Percentiles rank a stretch among this genome's conserved stretches.
These are phyloP conservation scores for Stenogyne calaminthoides DNA, from an alignment of 305 asterid genomes.

Conservation along the genomic window DNA sequence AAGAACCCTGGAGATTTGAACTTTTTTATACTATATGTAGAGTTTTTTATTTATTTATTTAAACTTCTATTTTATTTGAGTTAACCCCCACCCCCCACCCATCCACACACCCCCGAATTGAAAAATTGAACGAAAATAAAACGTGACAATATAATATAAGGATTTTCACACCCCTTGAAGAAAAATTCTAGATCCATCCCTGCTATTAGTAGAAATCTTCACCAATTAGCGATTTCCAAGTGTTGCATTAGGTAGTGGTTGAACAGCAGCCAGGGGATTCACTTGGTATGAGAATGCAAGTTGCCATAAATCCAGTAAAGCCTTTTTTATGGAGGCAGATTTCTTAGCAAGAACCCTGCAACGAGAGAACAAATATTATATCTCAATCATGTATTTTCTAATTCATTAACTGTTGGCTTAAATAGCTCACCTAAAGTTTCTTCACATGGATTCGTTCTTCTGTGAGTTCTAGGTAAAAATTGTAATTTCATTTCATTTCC, in stretches of 20 bases:
- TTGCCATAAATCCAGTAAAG: conserved; percentile 74
- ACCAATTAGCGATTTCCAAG: conserved; percentile 48
- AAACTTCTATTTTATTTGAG: too few relatives aligned
- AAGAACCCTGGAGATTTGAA: too few relatives aligned
- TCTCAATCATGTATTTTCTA: background rate
- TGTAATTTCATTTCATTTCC: background rate
- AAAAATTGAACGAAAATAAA: too few relatives aligned
- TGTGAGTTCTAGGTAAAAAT: background rate
- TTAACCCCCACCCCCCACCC: too few relatives aligned
- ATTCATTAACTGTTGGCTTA: conserved; percentile 12
- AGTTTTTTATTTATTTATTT: too few relatives aligned
- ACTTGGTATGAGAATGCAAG: conserved; percentile 96
- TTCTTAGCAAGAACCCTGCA: conserved; percentile 55
- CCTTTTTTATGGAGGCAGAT: conserved; percentile 54
- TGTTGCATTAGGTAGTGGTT: conserved; percentile 57
- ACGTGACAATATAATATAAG: too few relatives aligned
- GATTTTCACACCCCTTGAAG: too few relatives aligned
- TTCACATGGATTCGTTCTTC: background rate
- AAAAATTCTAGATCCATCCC: too few relatives aligned
- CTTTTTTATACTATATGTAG: too few relatives aligned
- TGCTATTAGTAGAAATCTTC: background rate
- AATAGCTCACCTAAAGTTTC: background rate
- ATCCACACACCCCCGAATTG: too few relatives aligned
- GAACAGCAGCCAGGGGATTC: conserved; percentile 93
- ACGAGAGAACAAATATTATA: conserved; percentile 26